Evolutionary conservation across 164 flowering plant species (phyloP).

Genomic region (Saururus chinensis): DNA sequence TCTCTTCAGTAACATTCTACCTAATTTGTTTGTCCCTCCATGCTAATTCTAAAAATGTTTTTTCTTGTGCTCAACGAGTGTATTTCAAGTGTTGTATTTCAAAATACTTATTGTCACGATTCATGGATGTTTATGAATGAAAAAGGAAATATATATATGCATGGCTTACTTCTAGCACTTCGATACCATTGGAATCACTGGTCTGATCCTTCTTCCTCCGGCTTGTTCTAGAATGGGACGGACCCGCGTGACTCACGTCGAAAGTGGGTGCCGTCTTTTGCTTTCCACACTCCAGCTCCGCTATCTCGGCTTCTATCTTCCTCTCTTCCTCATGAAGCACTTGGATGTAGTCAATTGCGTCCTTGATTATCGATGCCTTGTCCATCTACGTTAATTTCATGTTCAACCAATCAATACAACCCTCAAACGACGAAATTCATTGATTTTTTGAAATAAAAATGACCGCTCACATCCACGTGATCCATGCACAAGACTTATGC

Average conservation of each 20-base stretch:
- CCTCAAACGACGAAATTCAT: too few relatives aligned
- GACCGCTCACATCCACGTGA: not conserved
- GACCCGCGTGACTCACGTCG: slow-evolving; percentile 1
- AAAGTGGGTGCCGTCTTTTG: slow-evolving; percentile 12
- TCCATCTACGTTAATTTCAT: slow-evolving; percentile 45
- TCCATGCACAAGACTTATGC: not conserved
- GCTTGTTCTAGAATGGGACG: slow-evolving; percentile 7
- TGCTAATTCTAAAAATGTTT: too few relatives aligned
- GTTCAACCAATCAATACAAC: not conserved
- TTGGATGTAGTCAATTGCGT: slow-evolving; percentile 66
- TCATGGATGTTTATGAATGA: not conserved
- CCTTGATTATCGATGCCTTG: slow-evolving; percentile 77
- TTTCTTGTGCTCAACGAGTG: too few relatives aligned
- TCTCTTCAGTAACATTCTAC: too few relatives aligned
- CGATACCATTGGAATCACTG: slow-evolving; percentile 26
- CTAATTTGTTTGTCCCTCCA: too few relatives aligned
- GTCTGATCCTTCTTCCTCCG: slow-evolving; percentile 33
- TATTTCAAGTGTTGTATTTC: too few relatives aligned
- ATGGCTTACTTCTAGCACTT: slow-evolving; percentile 43
- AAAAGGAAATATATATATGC: not conserved
- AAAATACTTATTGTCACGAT: too few relatives aligned
- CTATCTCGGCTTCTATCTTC: slow-evolving; percentile 39
- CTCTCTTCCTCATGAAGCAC: slow-evolving; percentile 63
- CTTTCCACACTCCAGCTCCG: slow-evolving; percentile 39
- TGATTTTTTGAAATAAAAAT: too few relatives aligned